Conservation (phyloP, 371 early-diverging fungal species). For the Apophysomyces trapeziformis region DNA sequence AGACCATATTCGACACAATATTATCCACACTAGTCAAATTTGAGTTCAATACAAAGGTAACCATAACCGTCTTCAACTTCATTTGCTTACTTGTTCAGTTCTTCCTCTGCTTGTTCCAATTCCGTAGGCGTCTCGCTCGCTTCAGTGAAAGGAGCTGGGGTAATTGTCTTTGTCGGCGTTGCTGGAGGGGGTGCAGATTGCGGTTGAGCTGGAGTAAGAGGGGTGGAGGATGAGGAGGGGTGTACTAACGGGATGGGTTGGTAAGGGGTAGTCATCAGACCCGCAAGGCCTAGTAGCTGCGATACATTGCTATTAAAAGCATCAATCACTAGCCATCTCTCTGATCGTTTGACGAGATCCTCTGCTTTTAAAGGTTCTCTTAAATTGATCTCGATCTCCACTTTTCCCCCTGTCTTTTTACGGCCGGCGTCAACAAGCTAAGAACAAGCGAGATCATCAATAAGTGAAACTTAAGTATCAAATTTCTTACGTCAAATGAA, state of each 20-base stretch:
- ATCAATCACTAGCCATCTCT: constrained; percentile 76
- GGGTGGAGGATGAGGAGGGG: constrained; percentile 3
- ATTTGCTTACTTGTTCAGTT: constrained; percentile 43
- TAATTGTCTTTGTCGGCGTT: not conserved
- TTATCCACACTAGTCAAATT: constrained; percentile 60
- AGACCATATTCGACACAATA: constrained; percentile 77
- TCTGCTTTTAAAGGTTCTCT: constrained; percentile 67
- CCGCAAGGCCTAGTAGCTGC: constrained; percentile 28
- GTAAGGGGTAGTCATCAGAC: constrained; percentile 28
- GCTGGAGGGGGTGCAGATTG: not conserved
- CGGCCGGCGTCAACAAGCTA: constrained; percentile 70
- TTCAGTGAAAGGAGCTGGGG: not conserved
- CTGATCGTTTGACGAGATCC: constrained; percentile 63
- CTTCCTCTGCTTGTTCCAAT: constrained; percentile 56
- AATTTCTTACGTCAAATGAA: constrained; percentile 62
- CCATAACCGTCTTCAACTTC: not conserved
- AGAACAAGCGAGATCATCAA: constrained; percentile 2
- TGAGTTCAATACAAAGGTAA: no score
- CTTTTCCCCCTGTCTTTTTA: constrained; percentile 69
- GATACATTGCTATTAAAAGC: constrained; percentile 44
- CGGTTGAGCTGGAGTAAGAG: constrained; percentile 4
- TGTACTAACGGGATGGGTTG: not conserved
- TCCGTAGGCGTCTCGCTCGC: constrained; percentile 26
- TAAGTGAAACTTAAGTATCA: not conserved
- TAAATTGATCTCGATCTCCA: constrained; percentile 71